Percentiles rank a stretch among this genome's conserved stretches.
These are phyloP conservation scores for Brassica nigra DNA, from an alignment of 345 rosid species.

Conservation along the genomic window DNA sequence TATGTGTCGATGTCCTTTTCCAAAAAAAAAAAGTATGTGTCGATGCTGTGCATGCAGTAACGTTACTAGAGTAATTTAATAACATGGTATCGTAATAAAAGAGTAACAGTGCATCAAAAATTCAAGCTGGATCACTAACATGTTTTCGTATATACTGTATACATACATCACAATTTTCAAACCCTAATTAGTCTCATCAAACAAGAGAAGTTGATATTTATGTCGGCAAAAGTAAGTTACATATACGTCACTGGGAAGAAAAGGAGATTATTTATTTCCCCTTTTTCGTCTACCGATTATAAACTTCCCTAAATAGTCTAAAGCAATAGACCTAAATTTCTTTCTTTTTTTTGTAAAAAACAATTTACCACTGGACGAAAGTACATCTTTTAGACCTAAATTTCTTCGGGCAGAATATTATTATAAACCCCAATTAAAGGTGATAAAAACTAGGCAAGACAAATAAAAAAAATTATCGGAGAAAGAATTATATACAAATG, in stretches of 20 bases:
- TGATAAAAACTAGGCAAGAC: neutral
- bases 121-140: neutral
- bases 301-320: neutral
- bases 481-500: neutral
- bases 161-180: neutral
- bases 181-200: neutral
- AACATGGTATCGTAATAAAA: neutral
- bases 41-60: too few relatives aligned
- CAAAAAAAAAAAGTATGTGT: too few relatives aligned
- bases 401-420: neutral
- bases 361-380: too few relatives aligned
- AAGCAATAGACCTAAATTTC: neutral
- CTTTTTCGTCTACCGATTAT: too few relatives aligned
- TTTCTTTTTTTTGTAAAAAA: too few relatives aligned
- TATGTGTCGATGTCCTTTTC: too few relatives aligned
- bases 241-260: neutral
- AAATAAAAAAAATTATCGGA: neutral
- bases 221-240: too few relatives aligned
- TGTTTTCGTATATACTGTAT: neutral
- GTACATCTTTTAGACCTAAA: neutral
- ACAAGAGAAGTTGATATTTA: neutral
- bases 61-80: too few relatives aligned
- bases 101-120: neutral
- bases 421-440: neutral
- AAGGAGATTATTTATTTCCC: neutral